Base-by-base conservation (phyloP, 805 yeast genomes). In the Wickerhamiella musiphila region DNA sequence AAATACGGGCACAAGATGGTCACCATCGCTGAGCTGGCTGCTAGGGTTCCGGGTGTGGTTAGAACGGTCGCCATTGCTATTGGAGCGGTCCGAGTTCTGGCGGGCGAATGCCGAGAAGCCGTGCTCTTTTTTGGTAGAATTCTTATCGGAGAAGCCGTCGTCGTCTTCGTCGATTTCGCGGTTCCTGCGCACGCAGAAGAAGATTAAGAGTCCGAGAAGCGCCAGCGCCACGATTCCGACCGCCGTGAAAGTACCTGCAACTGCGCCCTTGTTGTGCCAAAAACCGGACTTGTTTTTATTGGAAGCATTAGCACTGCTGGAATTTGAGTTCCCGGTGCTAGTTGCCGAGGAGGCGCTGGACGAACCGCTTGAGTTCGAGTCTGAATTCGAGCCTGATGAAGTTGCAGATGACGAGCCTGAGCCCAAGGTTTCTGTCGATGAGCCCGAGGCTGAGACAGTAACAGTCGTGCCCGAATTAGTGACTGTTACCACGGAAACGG, bases 221-320 rank as follows among this genome's bases (percentile, higher is more conserved):
- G 61, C 61, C 0, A 68, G 43, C 1, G 56, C 66, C 1, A 73
- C 72, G 1, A 81, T 44, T 1, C 84, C 93, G 12, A 81, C 90
- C 0, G 68, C 83, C 2, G 77, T 70, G 53, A 81, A 81, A 0
- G 82, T 77, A 3, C 92, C 94, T 0, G 84, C 92, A 1, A 81
- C 90, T 48, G 75, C 77, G 0, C 86, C 92, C 28, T 68, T 68
- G 29, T 69, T 58, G 35, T 64, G 61, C 62, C 77, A 81, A 47
- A 75, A 81, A 3, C 43, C 23, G 23, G 33, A 11, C 13, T 24
- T 18, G 16, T 33, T 15, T n/a, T 20, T 22, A 11, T 18, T 13
- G 14, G 26, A 11, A 1, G 15, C 34, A 2, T 30, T 2, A 12
- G 33, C 18, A 8, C 12, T 12, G 18, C 33, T 14, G 24, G 38